Base-by-base conservation (phyloP, 2,329 filamentous ascomycete genomes). In the Chlorencoelia australis region DNA sequence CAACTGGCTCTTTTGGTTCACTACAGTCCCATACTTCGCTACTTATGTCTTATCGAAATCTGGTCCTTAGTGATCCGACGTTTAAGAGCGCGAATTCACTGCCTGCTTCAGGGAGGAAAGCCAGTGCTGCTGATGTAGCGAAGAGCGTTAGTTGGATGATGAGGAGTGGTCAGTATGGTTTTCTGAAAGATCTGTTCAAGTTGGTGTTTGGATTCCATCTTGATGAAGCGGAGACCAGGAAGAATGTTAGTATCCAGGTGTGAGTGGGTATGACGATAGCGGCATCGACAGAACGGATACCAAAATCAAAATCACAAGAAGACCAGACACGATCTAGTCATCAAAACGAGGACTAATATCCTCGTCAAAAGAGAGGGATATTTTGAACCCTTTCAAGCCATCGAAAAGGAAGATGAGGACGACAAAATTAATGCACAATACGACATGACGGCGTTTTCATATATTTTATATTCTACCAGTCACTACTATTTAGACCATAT, bases 181-280 rank as follows among this genome's bases (percentile, higher is more conserved):
- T 89, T 68, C 63, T 95, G 44, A 69, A 76, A 33, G 87, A 94
- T 51, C 66, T 95, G 10, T 95, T 84, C 62, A 73, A 75, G 35
- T 68, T 89, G 26, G 86, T 94, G 3, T 94, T 93, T 57, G 82
- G 85, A 3, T 89, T 89, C 53, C 74, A 80, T 31, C 62, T 86
- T 11, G 85, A 94, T 37, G 87, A 94, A 50, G 79, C 75, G 1
- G 75, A 81, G 30, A 64, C 68, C 36, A 68, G 79, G 45, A 81
- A 82, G 51, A 73, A 69, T 39, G 65, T 79, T 31, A 75, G 69
- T 42, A 79, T 83, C 41, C 61, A 62, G 13, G 66, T 79, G 13
- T 76, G 42, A 53, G 21, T n/a, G n/a, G n/a, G n/a, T n/a, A n/a
- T n/a, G n/a, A n/a, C n/a, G n/a, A n/a, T n/a, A n/a, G n/a, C n/a